Percentiles rank a stretch among this genome's conserved stretches.
These are phyloP conservation scores for Monsonia emarginata DNA, from an alignment of 441 rosid species.

Conservation along the genomic window DNA sequence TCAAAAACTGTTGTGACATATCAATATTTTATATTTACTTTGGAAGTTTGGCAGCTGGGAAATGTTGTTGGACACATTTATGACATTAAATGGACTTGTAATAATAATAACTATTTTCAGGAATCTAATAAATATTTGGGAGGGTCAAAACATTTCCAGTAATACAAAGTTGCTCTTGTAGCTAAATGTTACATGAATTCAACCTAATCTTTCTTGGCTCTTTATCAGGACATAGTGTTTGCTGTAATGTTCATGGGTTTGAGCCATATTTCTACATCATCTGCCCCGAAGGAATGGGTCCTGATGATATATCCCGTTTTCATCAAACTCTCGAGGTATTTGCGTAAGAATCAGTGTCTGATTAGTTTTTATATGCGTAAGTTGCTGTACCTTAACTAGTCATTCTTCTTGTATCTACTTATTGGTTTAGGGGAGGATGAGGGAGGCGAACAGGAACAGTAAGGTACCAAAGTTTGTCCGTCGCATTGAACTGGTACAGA, in stretches of 20 bases:
- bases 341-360: background rate
- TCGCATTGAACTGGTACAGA: conserved; percentile 61
- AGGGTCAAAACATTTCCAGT: background rate
- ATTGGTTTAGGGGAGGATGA: conserved; percentile 62
- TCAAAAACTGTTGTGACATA: background rate
- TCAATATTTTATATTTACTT: background rate
- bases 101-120: background rate
- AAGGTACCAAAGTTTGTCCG: conserved; percentile 53
- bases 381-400: conserved; percentile 8
- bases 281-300: conserved; percentile 84
- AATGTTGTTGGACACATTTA: background rate
- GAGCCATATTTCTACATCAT: conserved; percentile 89
- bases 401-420: conserved; percentile 3
- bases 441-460: conserved; percentile 54
- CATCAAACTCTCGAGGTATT: conserved; percentile 81
- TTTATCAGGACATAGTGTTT: conserved; percentile 74
- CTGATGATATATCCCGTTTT: conserved; percentile 74
- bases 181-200: background rate
- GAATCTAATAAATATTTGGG: background rate
- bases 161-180: background rate
- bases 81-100: background rate
- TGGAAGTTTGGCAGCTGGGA: background rate
- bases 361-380: background rate
- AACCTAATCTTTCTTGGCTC: conserved; percentile 9
- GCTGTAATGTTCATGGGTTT: conserved; percentile 91